Evolutionary conservation across 1,284 basidiomycete species (phyloP).

Genomic region (Trichosporon sp.): DNA sequence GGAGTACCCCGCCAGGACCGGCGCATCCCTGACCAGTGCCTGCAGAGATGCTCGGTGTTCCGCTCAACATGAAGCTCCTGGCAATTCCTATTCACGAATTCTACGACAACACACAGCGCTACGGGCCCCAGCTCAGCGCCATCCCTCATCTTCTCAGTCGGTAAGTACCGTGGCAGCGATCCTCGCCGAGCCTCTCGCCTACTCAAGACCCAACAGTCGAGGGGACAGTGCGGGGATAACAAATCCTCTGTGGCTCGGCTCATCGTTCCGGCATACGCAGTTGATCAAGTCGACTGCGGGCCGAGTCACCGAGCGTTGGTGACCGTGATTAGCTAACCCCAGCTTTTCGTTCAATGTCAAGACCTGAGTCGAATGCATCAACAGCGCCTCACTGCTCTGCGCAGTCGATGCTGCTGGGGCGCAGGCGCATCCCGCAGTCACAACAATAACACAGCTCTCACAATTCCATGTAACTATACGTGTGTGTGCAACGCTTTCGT

Average conservation of each 20-base stretch:
- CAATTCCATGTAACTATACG: background rate
- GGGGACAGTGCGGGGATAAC: slow-evolving; percentile 10
- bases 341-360: slow-evolving; percentile 18
- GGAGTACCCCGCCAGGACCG: background rate
- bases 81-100: slow-evolving; percentile 94
- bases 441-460: background rate
- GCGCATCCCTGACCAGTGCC: background rate
- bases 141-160: slow-evolving; percentile 91
- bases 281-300: background rate
- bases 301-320: background rate
- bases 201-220: background rate
- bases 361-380: background rate
- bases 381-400: background rate
- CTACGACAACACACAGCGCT: slow-evolving; percentile 94
- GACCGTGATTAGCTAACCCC: slow-evolving; percentile 11
- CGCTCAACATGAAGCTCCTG: slow-evolving; percentile 97
- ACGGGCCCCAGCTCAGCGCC: slow-evolving; percentile 90
- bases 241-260: background rate
- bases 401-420: background rate
- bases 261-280: background rate
- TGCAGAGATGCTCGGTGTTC: slow-evolving; percentile 89
- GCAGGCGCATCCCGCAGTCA: background rate
- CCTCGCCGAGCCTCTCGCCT: background rate
- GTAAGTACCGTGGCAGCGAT: slow-evolving; percentile 59
- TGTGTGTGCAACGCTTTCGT: background rate